Conservation (phyloP, 495 filamentous ascomycete species). For the Xylaria bambusicola region DNA sequence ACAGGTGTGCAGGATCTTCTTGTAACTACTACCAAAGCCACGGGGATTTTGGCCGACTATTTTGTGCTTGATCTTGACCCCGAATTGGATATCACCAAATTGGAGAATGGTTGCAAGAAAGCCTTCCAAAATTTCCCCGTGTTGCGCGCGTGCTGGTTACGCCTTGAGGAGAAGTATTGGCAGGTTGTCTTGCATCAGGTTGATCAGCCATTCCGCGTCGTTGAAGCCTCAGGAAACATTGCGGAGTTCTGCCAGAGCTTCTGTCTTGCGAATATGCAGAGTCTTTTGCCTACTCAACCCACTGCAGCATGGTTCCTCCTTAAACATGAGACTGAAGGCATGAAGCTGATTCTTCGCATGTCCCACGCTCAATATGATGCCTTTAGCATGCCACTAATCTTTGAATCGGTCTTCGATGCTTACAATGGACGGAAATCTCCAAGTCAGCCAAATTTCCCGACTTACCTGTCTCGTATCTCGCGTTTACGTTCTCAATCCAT, state of each 20-base stretch:
- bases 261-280: conserved; percentile 40
- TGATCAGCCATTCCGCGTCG: conserved; percentile 49
- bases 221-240: conserved; percentile 29
- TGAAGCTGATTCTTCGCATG: conserved; percentile 60
- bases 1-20: conserved; percentile 8
- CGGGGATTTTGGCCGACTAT: conserved; percentile 43
- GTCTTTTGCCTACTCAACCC: conserved; percentile 53
- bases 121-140: conserved; percentile 57
- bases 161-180: conserved; percentile 53
- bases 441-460: conserved; percentile 51
- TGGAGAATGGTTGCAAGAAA: conserved; percentile 44
- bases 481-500: background rate
- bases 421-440: conserved; percentile 54
- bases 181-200: conserved; percentile 63
- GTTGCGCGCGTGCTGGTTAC: conserved; percentile 64
- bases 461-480: conserved; percentile 51
- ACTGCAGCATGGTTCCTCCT: conserved; percentile 59
- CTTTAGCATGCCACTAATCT: conserved; percentile 60
- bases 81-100: conserved; percentile 45
- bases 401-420: conserved; percentile 50
- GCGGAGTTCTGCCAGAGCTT: conserved; percentile 15
- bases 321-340: conserved; percentile 44
- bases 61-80: conserved; percentile 58
- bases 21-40: background rate
- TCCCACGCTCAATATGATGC: conserved; percentile 73